These are phyloP conservation scores for Tetrahymena borealis DNA, from an alignment of 73 alveolate genomes.

Conservation along the genomic window DNA sequence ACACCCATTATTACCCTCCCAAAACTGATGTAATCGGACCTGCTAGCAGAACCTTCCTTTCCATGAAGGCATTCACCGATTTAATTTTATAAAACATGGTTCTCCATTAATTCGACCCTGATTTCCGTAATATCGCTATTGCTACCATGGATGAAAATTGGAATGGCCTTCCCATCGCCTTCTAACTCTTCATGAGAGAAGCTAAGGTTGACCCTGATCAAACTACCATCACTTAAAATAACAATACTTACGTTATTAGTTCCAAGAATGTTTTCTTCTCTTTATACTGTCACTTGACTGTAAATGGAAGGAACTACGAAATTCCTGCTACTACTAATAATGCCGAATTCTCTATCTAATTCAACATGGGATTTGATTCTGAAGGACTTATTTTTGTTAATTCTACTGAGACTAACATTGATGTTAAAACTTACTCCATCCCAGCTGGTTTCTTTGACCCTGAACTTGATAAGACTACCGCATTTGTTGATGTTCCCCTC, in stretches of 20 bases:
- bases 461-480: background rate
- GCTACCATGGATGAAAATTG: background rate
- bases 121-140: background rate
- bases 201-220: background rate
- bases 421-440: background rate
- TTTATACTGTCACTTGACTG: background rate
- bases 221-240: background rate
- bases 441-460: conserved; percentile 3
- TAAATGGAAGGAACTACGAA: background rate
- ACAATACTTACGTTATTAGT: background rate
- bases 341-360: background rate
- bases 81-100: background rate
- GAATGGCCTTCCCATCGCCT: background rate
- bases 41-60: conserved; percentile 1
- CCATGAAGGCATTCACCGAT: conserved; percentile 1
- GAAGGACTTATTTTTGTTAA: background rate
- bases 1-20: background rate
- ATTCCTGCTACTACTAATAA: background rate
- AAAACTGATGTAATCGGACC: background rate
- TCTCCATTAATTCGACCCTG: background rate
- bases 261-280: background rate
- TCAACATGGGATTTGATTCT: background rate
- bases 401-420: background rate
- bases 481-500: background rate
- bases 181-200: background rate